Percentiles rank a stretch among this genome's conserved stretches.
These are phyloP conservation scores for Thymus quinquecostatus DNA, from an alignment of 257 asterid genomes.

Conservation along the genomic window DNA sequence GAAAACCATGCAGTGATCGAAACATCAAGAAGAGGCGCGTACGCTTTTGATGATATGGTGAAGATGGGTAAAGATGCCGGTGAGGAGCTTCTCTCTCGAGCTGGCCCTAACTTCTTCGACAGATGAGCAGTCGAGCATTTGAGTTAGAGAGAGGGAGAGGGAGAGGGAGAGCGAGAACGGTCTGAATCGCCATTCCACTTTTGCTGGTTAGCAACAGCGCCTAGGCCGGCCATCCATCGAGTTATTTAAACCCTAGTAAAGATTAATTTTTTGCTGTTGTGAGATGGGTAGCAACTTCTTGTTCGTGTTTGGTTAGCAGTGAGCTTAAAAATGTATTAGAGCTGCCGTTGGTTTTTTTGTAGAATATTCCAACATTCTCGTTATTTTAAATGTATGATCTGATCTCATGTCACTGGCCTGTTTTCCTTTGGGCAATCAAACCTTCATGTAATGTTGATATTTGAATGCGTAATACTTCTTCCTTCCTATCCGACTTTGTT, in stretches of 20 bases:
- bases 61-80: conserved; percentile 93
- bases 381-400: background rate
- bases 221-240: conserved; percentile 27
- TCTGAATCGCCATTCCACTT: conserved; percentile 9
- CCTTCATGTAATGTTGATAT: background rate
- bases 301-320: background rate
- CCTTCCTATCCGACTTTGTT: too few relatives aligned
- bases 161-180: background rate
- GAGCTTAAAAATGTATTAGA: background rate
- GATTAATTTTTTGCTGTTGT: conserved; percentile 16
- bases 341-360: background rate
- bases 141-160: background rate
- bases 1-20: conserved; percentile 58
- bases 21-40: conserved; percentile 78
- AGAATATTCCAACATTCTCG: background rate
- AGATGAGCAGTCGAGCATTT: conserved; percentile 33
- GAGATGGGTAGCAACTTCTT: conserved; percentile 16
- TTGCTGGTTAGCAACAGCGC: conserved; percentile 16
- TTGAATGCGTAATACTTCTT: background rate
- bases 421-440: background rate
- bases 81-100: conserved; percentile 78
- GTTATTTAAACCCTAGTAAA: conserved; percentile 5
- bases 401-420: background rate
- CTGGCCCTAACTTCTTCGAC: conserved; percentile 82
- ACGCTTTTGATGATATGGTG: conserved; percentile 69